Evolutionary conservation across 2,329 filamentous ascomycete genomes (phyloP), one percentile per base, ranked within the genome.

Genomic region (Coniella lustricola): DNA sequence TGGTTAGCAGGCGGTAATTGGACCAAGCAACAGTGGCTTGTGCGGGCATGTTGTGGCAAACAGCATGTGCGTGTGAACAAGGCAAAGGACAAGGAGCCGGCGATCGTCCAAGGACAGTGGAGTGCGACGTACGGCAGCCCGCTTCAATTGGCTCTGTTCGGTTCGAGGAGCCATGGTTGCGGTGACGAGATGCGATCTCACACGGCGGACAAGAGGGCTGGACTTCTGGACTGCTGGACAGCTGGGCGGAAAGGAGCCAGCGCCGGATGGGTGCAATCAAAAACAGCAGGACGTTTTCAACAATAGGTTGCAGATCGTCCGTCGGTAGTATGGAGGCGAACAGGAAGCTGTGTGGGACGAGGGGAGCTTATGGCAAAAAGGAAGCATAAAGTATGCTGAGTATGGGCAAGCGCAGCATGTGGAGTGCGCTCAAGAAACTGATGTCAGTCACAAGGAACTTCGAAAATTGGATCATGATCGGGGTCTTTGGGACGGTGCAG

Each of bases 111-210:
- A 44, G 34, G 43, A 29, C 18, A 50, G 22, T 44, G 49, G 39
- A 44, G 44, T 53, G 14, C 37, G 42, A 60, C 59, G 41, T 60
- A 62, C 60, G 32, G 59, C 57, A 55, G 53, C 43, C 47, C 60
- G 54, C 54, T 62, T 62, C 49, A 60, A 55, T 53, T 61, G 58
- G 56, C 59, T 61, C 49, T 52, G 54, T 53, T 62, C 60, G 34
- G 53, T 43, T 47, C 57, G 60, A 40, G 55, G 55, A 55, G 54
- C 52, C 55, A 57, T 57, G 46, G 33, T 51, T 37, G 39, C 36
- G 29, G 20, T 37, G 21, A 32, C 22, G 47, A 47, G 43, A 43
- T 46, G 33, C 31, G 25, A 31, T 44, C 16, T 25, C 31, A 44
- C 43, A 22, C 21, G 21, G 20, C 42, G 47, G 47, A 44, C 43